phyloP scores from a whole-genome alignment of 495 filamentous ascomycete genomes.

The Aspergillus campestris region DNA sequence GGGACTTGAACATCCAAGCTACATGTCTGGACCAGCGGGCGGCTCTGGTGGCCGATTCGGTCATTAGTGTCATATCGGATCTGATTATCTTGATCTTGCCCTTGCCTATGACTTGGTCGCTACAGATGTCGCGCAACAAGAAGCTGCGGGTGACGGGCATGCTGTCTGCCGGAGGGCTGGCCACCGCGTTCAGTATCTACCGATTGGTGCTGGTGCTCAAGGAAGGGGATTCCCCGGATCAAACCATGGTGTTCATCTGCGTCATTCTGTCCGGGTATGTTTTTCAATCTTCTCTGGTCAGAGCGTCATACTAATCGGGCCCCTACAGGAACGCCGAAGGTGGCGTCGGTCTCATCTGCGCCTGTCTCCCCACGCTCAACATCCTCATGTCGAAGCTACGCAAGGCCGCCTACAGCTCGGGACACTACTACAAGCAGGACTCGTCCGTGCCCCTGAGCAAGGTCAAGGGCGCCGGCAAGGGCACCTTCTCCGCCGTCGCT shows the following conservation, averaged over 20 bases:
- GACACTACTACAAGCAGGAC: slow-evolving; percentile 24
- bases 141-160: slow-evolving; percentile 40
- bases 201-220: slow-evolving; percentile 34
- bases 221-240: slow-evolving; percentile 23
- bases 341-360: slow-evolving; percentile 40
- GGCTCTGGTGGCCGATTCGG: slow-evolving; percentile 38
- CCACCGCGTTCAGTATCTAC: slow-evolving; percentile 37
- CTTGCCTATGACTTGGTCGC: slow-evolving; percentile 36
- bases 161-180: slow-evolving; percentile 39
- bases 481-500: slow-evolving; percentile 5
- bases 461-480: slow-evolving; percentile 12
- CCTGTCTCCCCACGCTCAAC: slow-evolving; percentile 37
- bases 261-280: slow-evolving; percentile 41
- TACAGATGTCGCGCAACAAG: slow-evolving; percentile 38
- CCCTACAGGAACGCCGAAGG: slow-evolving; percentile 36
- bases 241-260: slow-evolving; percentile 34
- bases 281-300: not conserved
- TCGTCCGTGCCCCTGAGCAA: slow-evolving; percentile 24
- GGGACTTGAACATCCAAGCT: slow-evolving; percentile 11
- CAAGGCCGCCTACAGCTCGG: slow-evolving; percentile 21
- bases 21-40: slow-evolving; percentile 35
- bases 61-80: slow-evolving; percentile 40
- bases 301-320: not conserved
- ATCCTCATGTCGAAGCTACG: slow-evolving; percentile 24
- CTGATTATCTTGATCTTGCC: slow-evolving; percentile 38